Conservation (phyloP, 345 rosid genomes). For the Arabidopsis suecica region DNA sequence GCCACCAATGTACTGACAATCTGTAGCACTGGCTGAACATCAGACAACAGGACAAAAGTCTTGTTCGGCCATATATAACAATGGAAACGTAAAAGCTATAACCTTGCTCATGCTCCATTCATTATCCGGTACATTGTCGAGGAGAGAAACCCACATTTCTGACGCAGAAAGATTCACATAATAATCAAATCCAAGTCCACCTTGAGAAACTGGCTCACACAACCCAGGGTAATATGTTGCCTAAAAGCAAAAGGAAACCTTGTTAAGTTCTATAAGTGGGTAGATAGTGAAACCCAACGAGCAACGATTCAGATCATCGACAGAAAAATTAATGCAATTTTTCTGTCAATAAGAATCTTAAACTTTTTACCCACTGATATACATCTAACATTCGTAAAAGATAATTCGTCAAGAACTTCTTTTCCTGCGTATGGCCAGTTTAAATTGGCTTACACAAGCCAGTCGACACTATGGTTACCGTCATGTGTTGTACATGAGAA, state of each 20-base stretch:
- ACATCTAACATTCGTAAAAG: conserved; percentile 6
- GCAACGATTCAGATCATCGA: neutral
- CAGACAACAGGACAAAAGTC: conserved; percentile 31
- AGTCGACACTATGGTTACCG: conserved; percentile 11
- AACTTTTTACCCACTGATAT: neutral
- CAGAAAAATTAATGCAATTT: neutral
- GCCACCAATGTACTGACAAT: conserved; percentile 76
- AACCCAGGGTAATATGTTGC: conserved; percentile 91
- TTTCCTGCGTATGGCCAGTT: conserved; percentile 14
- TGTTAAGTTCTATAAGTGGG: conserved; percentile 26
- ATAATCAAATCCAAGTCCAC: conserved; percentile 95
- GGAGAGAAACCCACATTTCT: conserved; percentile 92
- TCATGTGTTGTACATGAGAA: conserved; percentile 30
- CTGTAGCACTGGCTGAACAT: conserved; percentile 53
- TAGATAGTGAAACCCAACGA: conserved; percentile 13
- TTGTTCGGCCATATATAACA: conserved; percentile 33
- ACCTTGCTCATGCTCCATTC: conserved; percentile 99
- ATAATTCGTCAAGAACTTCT: neutral
- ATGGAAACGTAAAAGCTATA: conserved; percentile 33
- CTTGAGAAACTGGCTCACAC: conserved; percentile 88
- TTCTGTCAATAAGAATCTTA: neutral
- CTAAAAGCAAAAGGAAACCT: conserved; percentile 49
- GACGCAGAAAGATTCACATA: conserved; percentile 84
- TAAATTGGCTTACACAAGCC: conserved; percentile 26
- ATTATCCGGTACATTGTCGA: conserved; percentile 66